Percentiles rank a stretch among this genome's conserved stretches.
These are phyloP conservation scores for Articulospora tetracladia DNA, from an alignment of 495 filamentous ascomycete genomes.

Conservation along the genomic window DNA sequence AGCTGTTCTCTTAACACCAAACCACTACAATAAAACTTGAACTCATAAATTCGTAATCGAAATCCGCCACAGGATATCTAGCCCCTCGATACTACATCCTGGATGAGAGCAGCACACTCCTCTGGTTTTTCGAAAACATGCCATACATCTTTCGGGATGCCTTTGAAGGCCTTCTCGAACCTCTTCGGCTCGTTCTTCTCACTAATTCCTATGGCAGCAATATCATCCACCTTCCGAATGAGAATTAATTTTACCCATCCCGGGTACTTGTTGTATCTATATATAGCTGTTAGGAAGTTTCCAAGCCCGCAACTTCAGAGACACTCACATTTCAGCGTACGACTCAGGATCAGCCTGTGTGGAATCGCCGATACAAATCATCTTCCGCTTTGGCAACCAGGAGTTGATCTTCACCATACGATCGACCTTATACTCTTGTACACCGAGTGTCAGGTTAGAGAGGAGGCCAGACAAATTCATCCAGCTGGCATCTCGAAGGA, in stretches of 20 bases:
- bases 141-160: conserved; percentile 68
- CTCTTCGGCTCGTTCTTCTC: conserved; percentile 68
- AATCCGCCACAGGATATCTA: neutral
- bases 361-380: conserved; percentile 84
- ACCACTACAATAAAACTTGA: too few species aligned
- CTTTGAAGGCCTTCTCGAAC: conserved; percentile 81
- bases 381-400: conserved; percentile 73
- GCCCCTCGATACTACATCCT: conserved; percentile 28
- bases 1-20: too few species aligned
- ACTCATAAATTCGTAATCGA: neutral
- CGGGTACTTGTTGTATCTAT: conserved; percentile 45
- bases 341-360: conserved; percentile 91
- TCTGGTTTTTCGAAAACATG: conserved; percentile 71
- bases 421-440: conserved; percentile 81
- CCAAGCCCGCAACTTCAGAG: neutral
- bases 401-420: conserved; percentile 70
- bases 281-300: conserved; percentile 1
- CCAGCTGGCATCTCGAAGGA: conserved; percentile 85
- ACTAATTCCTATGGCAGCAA: conserved; percentile 61
- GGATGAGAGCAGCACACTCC: conserved; percentile 48
- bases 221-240: conserved; percentile 78
- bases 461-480: conserved; percentile 80
- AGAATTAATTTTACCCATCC: conserved; percentile 76
- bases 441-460: conserved; percentile 72
- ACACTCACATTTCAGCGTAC: conserved; percentile 68